Evolutionary conservation across 2,329 filamentous ascomycete species (phyloP), one percentile per base, ranked within the genome.

Genomic region (Paracoccidioides lutzii): DNA sequence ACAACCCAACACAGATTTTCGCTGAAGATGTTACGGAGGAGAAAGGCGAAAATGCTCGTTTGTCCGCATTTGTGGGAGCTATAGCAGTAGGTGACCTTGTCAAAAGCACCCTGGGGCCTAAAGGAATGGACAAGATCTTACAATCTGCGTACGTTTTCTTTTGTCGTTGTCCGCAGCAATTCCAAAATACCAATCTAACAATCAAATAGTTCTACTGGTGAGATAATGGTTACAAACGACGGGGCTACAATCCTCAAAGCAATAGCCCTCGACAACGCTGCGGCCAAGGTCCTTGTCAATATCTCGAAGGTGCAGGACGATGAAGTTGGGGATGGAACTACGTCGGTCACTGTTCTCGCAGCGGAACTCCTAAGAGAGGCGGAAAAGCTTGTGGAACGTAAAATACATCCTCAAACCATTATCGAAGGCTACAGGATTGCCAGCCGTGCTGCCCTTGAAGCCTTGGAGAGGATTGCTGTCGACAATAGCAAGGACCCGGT

Each of bases 261-360:
- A 54, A 98, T 98, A 72, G 93, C 93, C 45, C 85, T 98, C 68
- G 93, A 98, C 73, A 98, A 98, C 71, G 93, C 93, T 45, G 93
- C 93, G 28, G 93, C 93, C 55, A 98, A 98, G 76, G 93, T 98
- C 4, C 80, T 98, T 45, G 93, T 98, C 69, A 98, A 98, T 73
- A 97, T 98, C 66, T 97, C 91, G 60, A 98, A 98, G 76, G 93
- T 98, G 5, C 93, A 98, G 72, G 93, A 98, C 67, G 93, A 98
- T 70, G 93, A 98, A 73, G 91, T 98, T 30, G 93, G 93, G 68
- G 93, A 98, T 70, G 93, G 93, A 57, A 98, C 93, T 48, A 98
- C 93, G 28, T 97, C 90, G n/a, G 93, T 98, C 56, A 86, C 93
- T 45, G 93, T 98, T 14, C 78, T 98, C 60, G 90, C 93, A 42